Evolutionary conservation across 1,139 yeast genomes (phyloP), one percentile per base, ranked within the genome.

Genomic region (Saccharomycopsis hybrid): DNA sequence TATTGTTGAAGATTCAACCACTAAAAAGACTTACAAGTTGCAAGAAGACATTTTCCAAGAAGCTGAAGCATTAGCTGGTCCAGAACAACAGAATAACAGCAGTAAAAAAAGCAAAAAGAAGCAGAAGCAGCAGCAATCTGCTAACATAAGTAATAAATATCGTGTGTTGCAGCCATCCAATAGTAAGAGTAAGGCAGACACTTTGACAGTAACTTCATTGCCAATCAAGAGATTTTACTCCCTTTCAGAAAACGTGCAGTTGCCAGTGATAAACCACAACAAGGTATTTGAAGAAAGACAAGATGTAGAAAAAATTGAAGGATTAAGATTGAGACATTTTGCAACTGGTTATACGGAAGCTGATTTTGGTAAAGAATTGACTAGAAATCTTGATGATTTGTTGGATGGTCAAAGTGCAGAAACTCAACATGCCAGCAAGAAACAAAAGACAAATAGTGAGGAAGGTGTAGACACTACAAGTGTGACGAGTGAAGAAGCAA

Each of bases 301-400:
- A 44, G 72, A 79, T 56, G 92, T 86, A 4, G 74, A 74, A 50
- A 80, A 80, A 62, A 73, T 78, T 42, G 70, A 69, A 24, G 75
- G 77, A 50, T 70, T 86, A 61, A 72, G 80, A 60, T 77, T 82
- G 80, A 77, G 90, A 68, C 89, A 85, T 62, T 84, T 78, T 64
- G 86, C 95, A 33, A 82, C 94, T n/a, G 96, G 95, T 1, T 86
- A 85, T 61, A 76, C 76, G 11, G 76, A 79, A 2, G 62, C 65
- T 11, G 84, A 77, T 58, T 77, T 60, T 57, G 66, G 62, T 2
- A 76, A 69, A 52, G 58, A 61, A 41, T 41, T 51, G 29, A 63
- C 47, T 2, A 36, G 54, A 52, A 55, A 58, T 44, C 59, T 62
- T 53, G 56, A 56, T 42, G 57, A 59, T 43, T 42, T 48, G 42